Evolutionary conservation across 768 basidiomycete species (phyloP), one percentile per base, ranked within the genome.

Genomic region (Tubosaeta sp.): DNA sequence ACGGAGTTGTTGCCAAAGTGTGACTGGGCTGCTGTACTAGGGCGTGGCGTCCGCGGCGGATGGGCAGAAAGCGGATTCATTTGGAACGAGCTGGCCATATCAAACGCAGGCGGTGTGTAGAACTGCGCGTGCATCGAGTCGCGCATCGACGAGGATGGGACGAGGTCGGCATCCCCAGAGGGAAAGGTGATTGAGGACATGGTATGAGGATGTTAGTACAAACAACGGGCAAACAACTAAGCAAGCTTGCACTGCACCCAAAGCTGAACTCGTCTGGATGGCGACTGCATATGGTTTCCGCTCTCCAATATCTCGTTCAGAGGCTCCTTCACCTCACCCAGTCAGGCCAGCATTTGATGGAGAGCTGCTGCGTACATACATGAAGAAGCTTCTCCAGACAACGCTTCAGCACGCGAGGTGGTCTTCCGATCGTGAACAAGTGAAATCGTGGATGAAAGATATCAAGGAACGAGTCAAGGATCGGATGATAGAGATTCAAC

Each of bases 391-490:
- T 47, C 73, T 92, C 50, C 76, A 83, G 53, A 78, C 84, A 5
- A 88, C 84, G 2, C 75, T 93, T 37, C 79, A 85, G 51, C 75
- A 70, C 46, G 77, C 76, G 49, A 64, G 77, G 10, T 93, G 89
- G 90, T 64, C 76, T 44, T 82, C 81, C 59, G 88, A 92, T 49
- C 76, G 80, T 25, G 87, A 91, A 32, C 79, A 78, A 52, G 78
- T 85, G 16, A 86, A 81, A 66, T 75, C 69, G 6, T 88, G 86
- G 85, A 90, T 88, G 66, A 88, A 85, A 68, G 88, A 93, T 62
- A 85, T 93, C 52, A 83, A 87, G 17, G 87, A 88, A 61, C 79
- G 91, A 43, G 81, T 93, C 41, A 93, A 91, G 70, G 86, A 90
- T 67, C 75, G 91, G 61, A 91, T 91, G 88, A 59, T 89, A 48